These are phyloP conservation scores for Ceratocystis eucalypticola DNA, from an alignment of 2,329 filamentous ascomycete species.

Conservation along the genomic window DNA sequence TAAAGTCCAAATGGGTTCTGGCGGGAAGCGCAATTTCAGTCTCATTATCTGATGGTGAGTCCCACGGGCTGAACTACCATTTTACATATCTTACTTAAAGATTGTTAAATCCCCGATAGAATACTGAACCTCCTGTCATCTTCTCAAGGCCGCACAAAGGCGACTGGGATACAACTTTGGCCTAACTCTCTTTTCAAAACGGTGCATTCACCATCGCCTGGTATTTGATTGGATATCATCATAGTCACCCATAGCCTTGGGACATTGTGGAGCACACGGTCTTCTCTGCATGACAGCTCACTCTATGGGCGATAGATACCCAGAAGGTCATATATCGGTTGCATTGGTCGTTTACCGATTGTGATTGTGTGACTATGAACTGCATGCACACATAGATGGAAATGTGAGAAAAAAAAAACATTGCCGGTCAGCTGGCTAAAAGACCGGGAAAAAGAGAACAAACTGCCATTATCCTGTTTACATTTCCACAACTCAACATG, in stretches of 20 bases:
- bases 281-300: too few species aligned
- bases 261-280: too few species aligned
- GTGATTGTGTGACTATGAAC: too few species aligned
- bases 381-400: background rate
- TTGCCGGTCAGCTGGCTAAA: background rate
- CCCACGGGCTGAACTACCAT: too few species aligned
- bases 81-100: too few species aligned
- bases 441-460: background rate
- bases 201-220: too few species aligned
- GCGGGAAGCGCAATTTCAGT: background rate
- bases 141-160: background rate
- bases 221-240: too few species aligned
- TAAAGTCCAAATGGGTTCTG: background rate
- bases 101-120: too few species aligned
- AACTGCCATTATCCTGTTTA: background rate
- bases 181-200: background rate
- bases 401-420: background rate
- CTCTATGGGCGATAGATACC: too few species aligned
- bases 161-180: background rate
- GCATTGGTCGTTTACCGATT: too few species aligned
- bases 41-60: background rate
- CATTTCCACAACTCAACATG: background rate
- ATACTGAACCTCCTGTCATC: background rate
- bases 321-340: too few species aligned
- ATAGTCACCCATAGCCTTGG: too few species aligned